Conservation (phyloP, 2,329 filamentous ascomycete species). For the Fusarium globosum region DNA sequence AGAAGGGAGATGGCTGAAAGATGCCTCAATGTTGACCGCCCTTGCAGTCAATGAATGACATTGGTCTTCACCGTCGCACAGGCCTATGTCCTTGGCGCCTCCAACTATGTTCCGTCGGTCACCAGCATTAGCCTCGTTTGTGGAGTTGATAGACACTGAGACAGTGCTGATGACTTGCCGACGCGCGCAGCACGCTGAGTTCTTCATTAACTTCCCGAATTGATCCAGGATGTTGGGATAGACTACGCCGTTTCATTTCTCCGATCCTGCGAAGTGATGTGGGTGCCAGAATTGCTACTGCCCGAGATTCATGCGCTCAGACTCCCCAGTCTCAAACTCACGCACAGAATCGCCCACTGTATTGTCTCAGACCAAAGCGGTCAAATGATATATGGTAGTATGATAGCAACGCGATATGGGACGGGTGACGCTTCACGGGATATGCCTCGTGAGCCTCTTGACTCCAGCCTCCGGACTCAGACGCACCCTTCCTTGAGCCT, state of each 20-base stretch:
- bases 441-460: slow-evolving; percentile 36
- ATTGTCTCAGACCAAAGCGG: slow-evolving; percentile 33
- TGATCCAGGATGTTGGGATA: slow-evolving; percentile 8
- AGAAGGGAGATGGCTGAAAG: not conserved
- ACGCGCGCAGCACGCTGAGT: slow-evolving; percentile 1
- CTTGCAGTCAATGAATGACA: not conserved
- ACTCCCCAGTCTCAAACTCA: slow-evolving; percentile 16
- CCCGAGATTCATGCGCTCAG: slow-evolving; percentile 13
- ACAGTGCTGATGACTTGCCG: slow-evolving; percentile 35
- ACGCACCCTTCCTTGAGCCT: slow-evolving; percentile 12
- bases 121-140: not conserved
- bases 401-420: slow-evolving; percentile 8
- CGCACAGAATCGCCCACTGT: slow-evolving; percentile 9
- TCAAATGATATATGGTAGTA: slow-evolving; percentile 34
- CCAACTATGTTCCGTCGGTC: slow-evolving; percentile 1
- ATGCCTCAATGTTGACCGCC: slow-evolving; percentile 10
- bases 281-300: slow-evolving; percentile 6
- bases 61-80: slow-evolving; percentile 1
- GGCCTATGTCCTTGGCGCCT: slow-evolving; percentile 18
- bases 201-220: slow-evolving; percentile 13
- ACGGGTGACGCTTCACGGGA: slow-evolving; percentile 28
- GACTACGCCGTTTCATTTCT: not conserved
- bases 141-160: slow-evolving; percentile 23
- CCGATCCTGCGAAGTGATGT: slow-evolving; percentile 20
- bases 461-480: slow-evolving; percentile 24